Conservation (phyloP, 148 eudicot species). For the Spergularia bocconei region DNA sequence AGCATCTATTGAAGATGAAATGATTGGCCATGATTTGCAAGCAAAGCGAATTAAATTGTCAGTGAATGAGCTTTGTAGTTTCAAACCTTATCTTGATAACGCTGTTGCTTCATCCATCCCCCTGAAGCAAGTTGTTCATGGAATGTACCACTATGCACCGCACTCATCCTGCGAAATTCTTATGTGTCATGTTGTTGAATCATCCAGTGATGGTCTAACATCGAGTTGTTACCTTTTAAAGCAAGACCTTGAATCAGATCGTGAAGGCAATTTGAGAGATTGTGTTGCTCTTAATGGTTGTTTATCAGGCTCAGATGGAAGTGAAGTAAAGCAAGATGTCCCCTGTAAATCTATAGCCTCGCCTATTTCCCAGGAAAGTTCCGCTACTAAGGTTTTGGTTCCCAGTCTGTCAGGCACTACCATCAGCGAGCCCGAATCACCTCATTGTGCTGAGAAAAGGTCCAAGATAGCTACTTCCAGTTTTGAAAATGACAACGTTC, state of each 20-base stretch:
- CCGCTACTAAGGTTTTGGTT: slow-evolving; percentile 51
- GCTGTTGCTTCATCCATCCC: slow-evolving; percentile 39
- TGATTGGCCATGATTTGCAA: slow-evolving; percentile 25
- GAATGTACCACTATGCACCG: slow-evolving; percentile 28
- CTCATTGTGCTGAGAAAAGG: slow-evolving; percentile 31
- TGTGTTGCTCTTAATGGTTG: slow-evolving; percentile 27
- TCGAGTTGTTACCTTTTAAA: slow-evolving; percentile 66
- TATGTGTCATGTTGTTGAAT: slow-evolving; percentile 78
- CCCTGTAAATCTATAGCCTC: slow-evolving; percentile 54
- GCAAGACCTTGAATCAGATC: slow-evolving; percentile 31
- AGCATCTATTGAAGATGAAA: slow-evolving; percentile 29
- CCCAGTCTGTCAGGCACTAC: slow-evolving; percentile 26
- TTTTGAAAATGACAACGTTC: slow-evolving; percentile 35
- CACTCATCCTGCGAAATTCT: slow-evolving; percentile 33
- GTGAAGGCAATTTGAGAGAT: slow-evolving; percentile 28
- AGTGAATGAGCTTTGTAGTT: slow-evolving; percentile 46
- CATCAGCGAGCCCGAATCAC: slow-evolving; percentile 30
- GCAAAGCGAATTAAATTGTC: slow-evolving; percentile 56
- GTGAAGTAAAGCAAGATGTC: slow-evolving; percentile 49
- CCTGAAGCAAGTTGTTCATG: slow-evolving; percentile 41
- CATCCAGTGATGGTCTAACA: slow-evolving; percentile 55
- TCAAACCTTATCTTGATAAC: slow-evolving; percentile 41
- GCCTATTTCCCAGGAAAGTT: slow-evolving; percentile 81
- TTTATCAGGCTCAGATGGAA: slow-evolving; percentile 43
- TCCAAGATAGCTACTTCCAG: slow-evolving; percentile 36